A percentile compares a stretch with the other conserved stretches of the same genome.
Evolutionary conservation across 2,329 filamentous ascomycete species (phyloP).

Genomic region (Apiospora kogelbergensis): DNA sequence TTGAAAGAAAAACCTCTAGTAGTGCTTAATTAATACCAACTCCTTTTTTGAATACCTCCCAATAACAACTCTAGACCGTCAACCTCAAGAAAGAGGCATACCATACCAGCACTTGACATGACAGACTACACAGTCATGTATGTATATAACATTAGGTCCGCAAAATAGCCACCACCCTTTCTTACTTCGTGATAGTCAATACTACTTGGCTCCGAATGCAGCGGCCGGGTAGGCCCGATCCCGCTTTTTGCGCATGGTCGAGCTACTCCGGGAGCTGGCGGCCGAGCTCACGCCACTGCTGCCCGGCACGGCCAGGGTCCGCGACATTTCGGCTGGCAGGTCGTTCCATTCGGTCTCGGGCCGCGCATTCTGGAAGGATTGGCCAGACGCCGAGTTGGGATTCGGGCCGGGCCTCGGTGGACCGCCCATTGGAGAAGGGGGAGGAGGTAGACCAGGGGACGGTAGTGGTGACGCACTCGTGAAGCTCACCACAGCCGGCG

Average conservation of each 20-base stretch:
- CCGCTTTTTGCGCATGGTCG: constrained; percentile 53
- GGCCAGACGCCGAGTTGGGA: constrained; percentile 31
- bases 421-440: constrained; percentile 18
- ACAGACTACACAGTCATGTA: not conserved
- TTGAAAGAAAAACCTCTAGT: not conserved
- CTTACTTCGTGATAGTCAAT: not conserved
- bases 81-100: not conserved
- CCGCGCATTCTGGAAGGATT: constrained; percentile 59
- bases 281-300: constrained; percentile 37
- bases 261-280: constrained; percentile 58
- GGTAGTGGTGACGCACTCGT: constrained; percentile 16
- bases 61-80: not conserved
- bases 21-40: not conserved
- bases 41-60: not conserved
- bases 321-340: constrained; percentile 57
- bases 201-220: constrained; percentile 47
- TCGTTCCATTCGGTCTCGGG: constrained; percentile 67
- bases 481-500: constrained; percentile 2
- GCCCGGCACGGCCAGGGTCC: constrained; percentile 20
- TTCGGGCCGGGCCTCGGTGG: constrained; percentile 19
- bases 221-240: constrained; percentile 63
- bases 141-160: not conserved
- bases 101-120: not conserved
- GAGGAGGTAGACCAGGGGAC: not conserved
- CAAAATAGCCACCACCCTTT: not conserved